Percentiles rank a stretch among this genome's conserved stretches.
Evolutionary conservation across 805 yeast genomes (phyloP).

Genomic region (Metschnikowia shivogae): DNA sequence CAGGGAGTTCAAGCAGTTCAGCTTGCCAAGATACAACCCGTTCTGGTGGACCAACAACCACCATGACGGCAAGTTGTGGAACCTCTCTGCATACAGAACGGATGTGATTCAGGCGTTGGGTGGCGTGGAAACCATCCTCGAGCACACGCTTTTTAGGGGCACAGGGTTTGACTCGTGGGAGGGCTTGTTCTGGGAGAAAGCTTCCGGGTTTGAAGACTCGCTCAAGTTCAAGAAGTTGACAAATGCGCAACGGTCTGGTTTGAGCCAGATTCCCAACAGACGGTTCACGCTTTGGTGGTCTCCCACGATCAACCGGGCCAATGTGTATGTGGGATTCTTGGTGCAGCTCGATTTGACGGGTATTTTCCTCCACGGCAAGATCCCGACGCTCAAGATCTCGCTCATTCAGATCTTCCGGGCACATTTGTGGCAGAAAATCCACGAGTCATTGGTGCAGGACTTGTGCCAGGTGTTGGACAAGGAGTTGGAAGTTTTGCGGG

Average conservation of each 20-base stretch:
- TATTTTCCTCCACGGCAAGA: slow-evolving; percentile 94
- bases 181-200: slow-evolving; percentile 97
- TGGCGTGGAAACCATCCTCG: slow-evolving; percentile 92
- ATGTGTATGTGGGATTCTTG: slow-evolving; percentile 94
- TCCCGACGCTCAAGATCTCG: slow-evolving; percentile 94
- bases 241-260: slow-evolving; percentile 95
- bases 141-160: slow-evolving; percentile 91
- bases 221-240: slow-evolving; percentile 92
- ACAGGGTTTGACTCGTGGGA: slow-evolving; percentile 99
- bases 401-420: slow-evolving; percentile 95
- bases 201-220: slow-evolving; percentile 95
- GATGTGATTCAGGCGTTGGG: slow-evolving; percentile 97
- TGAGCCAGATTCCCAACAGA: slow-evolving; percentile 96
- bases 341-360: slow-evolving; percentile 97
- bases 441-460: slow-evolving; percentile 91
- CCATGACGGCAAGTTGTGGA: slow-evolving; percentile 97
- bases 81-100: slow-evolving; percentile 83
- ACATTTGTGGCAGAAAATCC: slow-evolving; percentile 98
- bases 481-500: slow-evolving; percentile 76
- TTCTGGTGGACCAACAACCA: slow-evolving; percentile 95
- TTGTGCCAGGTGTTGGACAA: slow-evolving; percentile 87
- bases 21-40: slow-evolving; percentile 71
- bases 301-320: slow-evolving; percentile 96
- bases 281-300: slow-evolving; percentile 99
- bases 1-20: slow-evolving; percentile 69